Evolutionary conservation across 805 yeast species (phyloP).

Genomic region (Starmerella tilneyi): DNA sequence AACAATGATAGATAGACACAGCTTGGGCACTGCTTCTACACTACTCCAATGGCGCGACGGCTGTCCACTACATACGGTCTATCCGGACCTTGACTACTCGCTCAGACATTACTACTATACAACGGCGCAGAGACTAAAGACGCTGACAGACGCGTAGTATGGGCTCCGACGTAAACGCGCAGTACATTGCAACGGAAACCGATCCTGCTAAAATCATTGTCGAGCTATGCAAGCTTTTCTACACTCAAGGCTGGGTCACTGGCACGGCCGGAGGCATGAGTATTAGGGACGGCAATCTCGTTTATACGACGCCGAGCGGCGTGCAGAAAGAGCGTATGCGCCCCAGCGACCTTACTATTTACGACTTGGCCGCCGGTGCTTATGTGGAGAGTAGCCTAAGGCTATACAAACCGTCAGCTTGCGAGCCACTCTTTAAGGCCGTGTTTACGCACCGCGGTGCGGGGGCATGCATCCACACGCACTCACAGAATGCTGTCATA

Average conservation of each 20-base stretch:
- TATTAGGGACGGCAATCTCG: conserved; percentile 44
- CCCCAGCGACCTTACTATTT: conserved; percentile 73
- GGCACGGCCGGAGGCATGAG: conserved; percentile 97
- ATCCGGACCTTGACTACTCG: too few relatives aligned
- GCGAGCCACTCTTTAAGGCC: conserved; percentile 79
- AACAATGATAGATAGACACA: too few relatives aligned
- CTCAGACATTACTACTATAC: too few relatives aligned
- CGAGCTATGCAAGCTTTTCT: conserved; percentile 66
- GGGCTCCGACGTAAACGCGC: conserved; percentile 27
- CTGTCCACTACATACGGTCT: background rate
- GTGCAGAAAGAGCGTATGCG: conserved; percentile 83
- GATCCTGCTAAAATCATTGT: conserved; percentile 84
- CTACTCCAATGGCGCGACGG: too few relatives aligned
- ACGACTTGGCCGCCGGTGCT: conserved; percentile 43
- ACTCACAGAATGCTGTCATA: conserved; percentile 81
- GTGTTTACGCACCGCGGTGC: conserved; percentile 59
- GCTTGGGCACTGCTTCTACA: too few relatives aligned
- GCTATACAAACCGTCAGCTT: conserved; percentile 75
- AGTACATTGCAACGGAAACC: conserved; percentile 35
- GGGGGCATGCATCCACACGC: conserved; percentile 92
- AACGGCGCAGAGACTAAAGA: too few relatives aligned
- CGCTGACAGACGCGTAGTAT: too few relatives aligned
- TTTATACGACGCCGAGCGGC: conserved; percentile 88
- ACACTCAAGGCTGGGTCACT: conserved; percentile 78
- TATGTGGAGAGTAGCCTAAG: conserved; percentile 49